A percentile compares a stretch with the other conserved stretches of the same genome.
These are phyloP conservation scores for Puccinia novopanici DNA, from an alignment of 1,284 basidiomycete genomes.

Conservation along the genomic window DNA sequence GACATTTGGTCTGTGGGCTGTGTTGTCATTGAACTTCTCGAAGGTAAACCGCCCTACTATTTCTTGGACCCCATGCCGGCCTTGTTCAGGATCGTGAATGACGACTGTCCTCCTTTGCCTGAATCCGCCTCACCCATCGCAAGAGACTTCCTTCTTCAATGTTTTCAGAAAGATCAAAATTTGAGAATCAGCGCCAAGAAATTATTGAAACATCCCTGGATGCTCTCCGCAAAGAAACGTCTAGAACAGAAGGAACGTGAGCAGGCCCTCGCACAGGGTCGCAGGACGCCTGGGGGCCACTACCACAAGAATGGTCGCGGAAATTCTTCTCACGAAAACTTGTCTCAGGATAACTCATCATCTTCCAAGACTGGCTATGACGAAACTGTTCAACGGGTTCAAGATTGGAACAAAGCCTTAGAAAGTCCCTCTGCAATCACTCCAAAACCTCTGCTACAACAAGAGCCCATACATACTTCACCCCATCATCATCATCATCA, in stretches of 20 bases:
- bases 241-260: constrained; percentile 63
- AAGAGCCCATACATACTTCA: constrained; percentile 13
- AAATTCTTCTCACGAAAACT: constrained; percentile 21
- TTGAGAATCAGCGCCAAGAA: constrained; percentile 91
- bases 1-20: constrained; percentile 97
- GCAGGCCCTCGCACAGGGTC: constrained; percentile 40
- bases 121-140: constrained; percentile 83
- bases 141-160: constrained; percentile 93
- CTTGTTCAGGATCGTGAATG: constrained; percentile 94
- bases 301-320: constrained; percentile 33
- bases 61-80: constrained; percentile 97
- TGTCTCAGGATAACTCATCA: constrained; percentile 7
- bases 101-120: constrained; percentile 92
- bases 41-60: constrained; percentile 94
- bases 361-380: constrained; percentile 65
- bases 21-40: constrained; percentile 91
- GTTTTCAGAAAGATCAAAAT: constrained; percentile 97
- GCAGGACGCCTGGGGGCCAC: constrained; percentile 44
- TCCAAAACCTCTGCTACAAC: constrained; percentile 5
- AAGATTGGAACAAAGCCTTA: constrained; percentile 96
- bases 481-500: constrained; percentile 44
- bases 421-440: constrained; percentile 48
- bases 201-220: constrained; percentile 90
- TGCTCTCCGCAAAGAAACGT: constrained; percentile 79
- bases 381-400: constrained; percentile 88